These are phyloP conservation scores for Lojkania enalia DNA, from an alignment of 2,329 filamentous ascomycete species.

Conservation along the genomic window DNA sequence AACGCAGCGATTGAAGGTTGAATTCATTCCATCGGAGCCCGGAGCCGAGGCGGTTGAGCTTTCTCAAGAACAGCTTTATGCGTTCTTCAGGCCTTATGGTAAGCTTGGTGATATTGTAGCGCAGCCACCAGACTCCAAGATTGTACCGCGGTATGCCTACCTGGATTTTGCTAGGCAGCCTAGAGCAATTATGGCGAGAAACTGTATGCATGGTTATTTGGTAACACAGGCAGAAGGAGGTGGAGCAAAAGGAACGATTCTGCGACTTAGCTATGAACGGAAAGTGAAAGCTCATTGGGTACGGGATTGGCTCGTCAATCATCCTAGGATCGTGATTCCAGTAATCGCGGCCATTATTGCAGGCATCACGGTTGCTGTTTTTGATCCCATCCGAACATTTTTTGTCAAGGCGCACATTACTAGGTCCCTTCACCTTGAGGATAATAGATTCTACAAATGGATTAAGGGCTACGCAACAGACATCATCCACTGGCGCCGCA, in stretches of 20 bases:
- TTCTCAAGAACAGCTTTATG: constrained; percentile 84
- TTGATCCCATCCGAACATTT: constrained; percentile 92
- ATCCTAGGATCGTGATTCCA: constrained; percentile 87
- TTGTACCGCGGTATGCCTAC: constrained; percentile 76
- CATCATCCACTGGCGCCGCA: constrained; percentile 62
- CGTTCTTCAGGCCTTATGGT: constrained; percentile 84
- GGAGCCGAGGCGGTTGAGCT: constrained; percentile 76
- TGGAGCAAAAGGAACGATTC: constrained; percentile 72
- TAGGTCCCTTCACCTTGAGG: constrained; percentile 70
- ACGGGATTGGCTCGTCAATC: constrained; percentile 82
- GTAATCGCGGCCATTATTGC: constrained; percentile 78
- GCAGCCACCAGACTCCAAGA: constrained; percentile 84
- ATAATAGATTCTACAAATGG: constrained; percentile 78
- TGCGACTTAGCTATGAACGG: constrained; percentile 83
- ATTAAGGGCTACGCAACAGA: constrained; percentile 73
- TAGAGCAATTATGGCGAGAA: constrained; percentile 84
- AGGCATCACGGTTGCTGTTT: constrained; percentile 80
- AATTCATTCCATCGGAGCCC: constrained; percentile 75
- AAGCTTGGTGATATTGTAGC: constrained; percentile 84
- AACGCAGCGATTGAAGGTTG: constrained; percentile 73
- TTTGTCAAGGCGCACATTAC: constrained; percentile 90
- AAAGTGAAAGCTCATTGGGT: constrained; percentile 77
- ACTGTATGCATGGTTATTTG: constrained; percentile 85
- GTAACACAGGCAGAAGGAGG: constrained; percentile 70
- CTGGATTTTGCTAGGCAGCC: constrained; percentile 75